Percentiles rank a stretch among this genome's conserved stretches.
These are phyloP conservation scores for Kodamaea jinghongensis DNA, from an alignment of 805 yeast species.

Conservation along the genomic window DNA sequence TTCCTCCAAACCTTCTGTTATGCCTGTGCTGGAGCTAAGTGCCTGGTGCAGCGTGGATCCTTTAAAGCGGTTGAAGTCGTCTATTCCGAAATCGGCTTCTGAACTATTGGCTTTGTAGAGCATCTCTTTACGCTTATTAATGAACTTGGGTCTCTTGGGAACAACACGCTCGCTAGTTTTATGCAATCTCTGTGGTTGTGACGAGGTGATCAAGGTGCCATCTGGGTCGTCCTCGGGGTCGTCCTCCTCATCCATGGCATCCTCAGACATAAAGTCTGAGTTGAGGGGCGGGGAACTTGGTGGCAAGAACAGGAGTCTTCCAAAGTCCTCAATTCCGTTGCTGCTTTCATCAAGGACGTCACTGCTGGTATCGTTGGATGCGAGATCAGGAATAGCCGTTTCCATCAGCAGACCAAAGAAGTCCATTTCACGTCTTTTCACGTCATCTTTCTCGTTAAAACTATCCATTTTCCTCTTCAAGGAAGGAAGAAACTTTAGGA, in stretches of 20 bases:
- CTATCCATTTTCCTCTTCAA: constrained; percentile 42
- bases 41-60: constrained; percentile 23
- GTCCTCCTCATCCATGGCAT: constrained; percentile 10
- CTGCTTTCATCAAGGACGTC: constrained; percentile 5
- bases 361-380: constrained; percentile 3
- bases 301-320: constrained; percentile 2
- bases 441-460: constrained; percentile 41
- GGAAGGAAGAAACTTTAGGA: constrained; percentile 25
- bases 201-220: constrained; percentile 2
- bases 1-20: constrained; percentile 19
- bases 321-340: constrained; percentile 6
- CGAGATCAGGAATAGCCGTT: neutral
- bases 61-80: constrained; percentile 43
- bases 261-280: constrained; percentile 9
- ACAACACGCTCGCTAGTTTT: neutral
- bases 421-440: constrained; percentile 32
- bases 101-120: constrained; percentile 20
- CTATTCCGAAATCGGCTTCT: constrained; percentile 51
- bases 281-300: constrained; percentile 10
- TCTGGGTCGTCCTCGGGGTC: constrained; percentile 4
- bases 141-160: constrained; percentile 5
- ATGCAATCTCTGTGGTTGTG: neutral
- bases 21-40: constrained; percentile 30
- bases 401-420: constrained; percentile 5
- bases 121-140: constrained; percentile 4